These are phyloP conservation scores for Cystoisospora suis DNA, from an alignment of 169 alveolate genomes.

Conservation along the genomic window DNA sequence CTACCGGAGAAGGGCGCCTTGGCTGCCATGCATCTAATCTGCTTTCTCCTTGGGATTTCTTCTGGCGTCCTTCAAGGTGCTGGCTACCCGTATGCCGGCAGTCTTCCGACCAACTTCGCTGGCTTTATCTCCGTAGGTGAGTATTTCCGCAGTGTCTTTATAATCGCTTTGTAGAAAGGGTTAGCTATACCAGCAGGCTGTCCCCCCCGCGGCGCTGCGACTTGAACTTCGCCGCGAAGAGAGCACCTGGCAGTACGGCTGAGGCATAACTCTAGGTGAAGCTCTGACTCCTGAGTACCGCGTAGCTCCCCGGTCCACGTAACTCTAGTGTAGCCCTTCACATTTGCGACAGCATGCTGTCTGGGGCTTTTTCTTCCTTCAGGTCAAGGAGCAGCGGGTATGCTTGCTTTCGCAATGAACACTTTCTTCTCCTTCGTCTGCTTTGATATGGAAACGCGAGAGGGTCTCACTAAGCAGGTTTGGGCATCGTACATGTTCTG, in stretches of 20 bases:
- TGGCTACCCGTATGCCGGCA: slow-evolving; percentile 33
- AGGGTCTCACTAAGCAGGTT: background rate
- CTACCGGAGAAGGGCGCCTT: background rate
- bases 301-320: too few relatives aligned
- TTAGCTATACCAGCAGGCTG: too few relatives aligned
- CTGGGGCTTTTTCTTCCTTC: too few relatives aligned
- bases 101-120: slow-evolving; percentile 26
- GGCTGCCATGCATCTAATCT: slow-evolving; percentile 20
- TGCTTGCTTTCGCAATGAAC: slow-evolving; percentile 12
- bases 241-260: too few relatives aligned
- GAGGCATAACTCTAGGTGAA: too few relatives aligned
- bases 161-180: too few relatives aligned
- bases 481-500: background rate
- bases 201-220: too few relatives aligned
- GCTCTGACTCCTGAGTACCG: too few relatives aligned
- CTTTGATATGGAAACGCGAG: slow-evolving; percentile 31
- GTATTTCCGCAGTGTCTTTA: too few relatives aligned
- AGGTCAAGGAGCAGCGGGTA: slow-evolving; percentile 37
- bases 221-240: too few relatives aligned
- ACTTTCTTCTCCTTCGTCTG: background rate
- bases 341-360: too few relatives aligned
- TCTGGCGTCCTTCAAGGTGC: slow-evolving; percentile 49
- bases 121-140: slow-evolving; percentile 21
- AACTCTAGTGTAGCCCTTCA: too few relatives aligned
- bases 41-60: slow-evolving; percentile 38